Base-by-base conservation (phyloP, 2,329 filamentous ascomycete species). In the Thielaviopsis punctulata region DNA sequence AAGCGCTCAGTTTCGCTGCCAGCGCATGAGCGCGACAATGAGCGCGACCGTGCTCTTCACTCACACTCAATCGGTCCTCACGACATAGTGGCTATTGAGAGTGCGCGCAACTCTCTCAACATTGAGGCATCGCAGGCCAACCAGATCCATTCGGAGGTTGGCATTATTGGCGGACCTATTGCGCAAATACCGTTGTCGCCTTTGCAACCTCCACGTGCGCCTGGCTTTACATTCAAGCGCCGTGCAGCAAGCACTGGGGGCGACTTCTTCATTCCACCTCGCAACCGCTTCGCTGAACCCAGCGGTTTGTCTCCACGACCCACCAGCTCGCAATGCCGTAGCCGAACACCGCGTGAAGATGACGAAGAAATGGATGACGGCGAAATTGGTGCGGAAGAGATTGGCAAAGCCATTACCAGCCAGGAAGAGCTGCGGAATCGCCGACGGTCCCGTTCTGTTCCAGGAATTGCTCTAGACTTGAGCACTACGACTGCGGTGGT, bases 381-480 rank as follows among this genome's bases (percentile, higher is more conserved):
- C 9, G 49, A 43, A 27, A 46, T 43, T 25, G 49, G 49, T 21
- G 23, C 21, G 2, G 36, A 22, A 7, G 39, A 39, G 21, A 80
- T 81, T 54, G 79, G 77, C n/a, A 72, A 73, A 18, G 78, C 78
- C 46, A 73, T 82, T 47, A 79, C 77, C 2, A 76, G 73, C 56
- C 75, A 79, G 53, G 68, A 64, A 22, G 65, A 65, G 30, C 45
- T 52, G 18, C 68, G 65, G 3, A 61, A 69, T 24, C 72, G 74
- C 45, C 70, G 79, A 44, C 72, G 77, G 45, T 82, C 77, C 1
- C 69, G 77, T 48, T 81, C 77, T 57, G 61, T 82, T 10, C 77
- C 76, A 0, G 74, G 76, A 9, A 64, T 80, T 19, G 65, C 69
- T 4, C 66, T 69, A 25, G 63, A 64, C 41, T 54, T 62, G 3